A percentile compares a stretch with the other conserved stretches of the same genome.
phyloP scores from a whole-genome alignment of 352 stramenopile genomes.

The Phytopythium ostracodes region DNA sequence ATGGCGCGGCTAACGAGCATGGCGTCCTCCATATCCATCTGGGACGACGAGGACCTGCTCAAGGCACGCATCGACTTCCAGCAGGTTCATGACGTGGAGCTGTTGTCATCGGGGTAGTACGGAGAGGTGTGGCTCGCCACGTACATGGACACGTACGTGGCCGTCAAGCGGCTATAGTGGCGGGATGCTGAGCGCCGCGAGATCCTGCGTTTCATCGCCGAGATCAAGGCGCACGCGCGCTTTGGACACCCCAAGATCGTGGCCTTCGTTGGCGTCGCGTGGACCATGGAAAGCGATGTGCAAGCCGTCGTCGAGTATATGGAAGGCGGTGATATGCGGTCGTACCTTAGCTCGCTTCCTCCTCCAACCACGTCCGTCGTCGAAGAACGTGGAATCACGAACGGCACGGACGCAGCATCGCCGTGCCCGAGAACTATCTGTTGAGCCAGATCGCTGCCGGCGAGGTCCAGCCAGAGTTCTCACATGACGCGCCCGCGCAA shows the following conservation, averaged over 20 bases:
- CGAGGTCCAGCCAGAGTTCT: conserved; percentile 23
- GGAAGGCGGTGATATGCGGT: conserved; percentile 32
- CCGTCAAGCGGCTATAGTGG: conserved; percentile 27
- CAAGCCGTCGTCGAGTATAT: conserved; percentile 44
- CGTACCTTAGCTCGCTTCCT: conserved; percentile 10
- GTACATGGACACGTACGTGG: conserved; percentile 20
- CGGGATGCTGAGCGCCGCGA: conserved; percentile 11
- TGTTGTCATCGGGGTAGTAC: conserved; percentile 21
- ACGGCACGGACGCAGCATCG: neutral
- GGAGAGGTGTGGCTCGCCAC: conserved; percentile 29
- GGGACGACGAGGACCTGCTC: conserved; percentile 46
- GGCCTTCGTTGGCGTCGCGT: conserved; percentile 39
- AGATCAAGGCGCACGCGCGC: conserved; percentile 23
- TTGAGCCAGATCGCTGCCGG: conserved; percentile 21
- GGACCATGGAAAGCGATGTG: conserved; percentile 35
- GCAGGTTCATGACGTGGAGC: conserved; percentile 14
- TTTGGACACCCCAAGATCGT: conserved; percentile 40
- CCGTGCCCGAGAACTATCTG: conserved; percentile 23
- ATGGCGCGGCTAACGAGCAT: neutral
- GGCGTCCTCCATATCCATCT: conserved; percentile 19
- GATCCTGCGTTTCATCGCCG: conserved; percentile 33
- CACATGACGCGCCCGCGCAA: conserved; percentile 2
- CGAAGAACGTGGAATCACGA: neutral
- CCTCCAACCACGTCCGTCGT: neutral
- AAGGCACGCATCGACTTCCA: conserved; percentile 35